phyloP scores from a whole-genome alignment of 2,329 filamentous ascomycete species.

The Aureobasidium sp. region DNA sequence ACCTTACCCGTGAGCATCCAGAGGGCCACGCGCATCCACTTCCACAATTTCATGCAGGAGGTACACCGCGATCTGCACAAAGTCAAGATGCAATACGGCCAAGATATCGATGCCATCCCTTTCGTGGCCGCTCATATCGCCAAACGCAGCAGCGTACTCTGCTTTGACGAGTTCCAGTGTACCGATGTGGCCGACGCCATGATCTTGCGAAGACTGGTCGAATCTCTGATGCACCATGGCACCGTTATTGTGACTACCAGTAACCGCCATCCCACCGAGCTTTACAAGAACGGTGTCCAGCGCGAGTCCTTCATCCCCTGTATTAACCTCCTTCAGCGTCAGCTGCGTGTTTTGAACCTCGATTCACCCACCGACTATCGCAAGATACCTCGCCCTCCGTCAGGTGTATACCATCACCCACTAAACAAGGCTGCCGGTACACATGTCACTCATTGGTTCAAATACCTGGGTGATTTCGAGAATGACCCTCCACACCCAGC shows the following conservation, averaged over 20 bases:
- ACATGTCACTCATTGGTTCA: conserved; percentile 93
- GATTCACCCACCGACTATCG: conserved; percentile 95
- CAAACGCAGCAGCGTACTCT: conserved; percentile 73
- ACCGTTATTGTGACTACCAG: conserved; percentile 93
- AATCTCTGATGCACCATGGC: conserved; percentile 91
- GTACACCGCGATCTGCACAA: conserved; percentile 85
- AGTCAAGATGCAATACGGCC: conserved; percentile 83
- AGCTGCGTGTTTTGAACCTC: conserved; percentile 84
- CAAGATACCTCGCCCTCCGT: conserved; percentile 87
- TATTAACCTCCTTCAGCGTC: conserved; percentile 80
- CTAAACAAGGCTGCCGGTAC: conserved; percentile 68
- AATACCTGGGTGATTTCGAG: conserved; percentile 79
- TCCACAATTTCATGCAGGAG: conserved; percentile 99
- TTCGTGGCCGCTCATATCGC: conserved; percentile 95
- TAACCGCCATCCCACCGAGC: conserved; percentile 89
- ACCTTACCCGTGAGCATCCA: conserved; percentile 74
- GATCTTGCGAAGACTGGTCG: conserved; percentile 82
- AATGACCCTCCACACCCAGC: conserved; percentile 68
- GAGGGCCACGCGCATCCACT: conserved; percentile 88
- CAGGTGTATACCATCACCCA: conserved; percentile 87
- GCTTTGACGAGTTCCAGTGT: conserved; percentile 98
- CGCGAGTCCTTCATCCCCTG: conserved; percentile 91
- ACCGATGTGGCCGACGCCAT: conserved; percentile 98
- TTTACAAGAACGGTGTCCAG: conserved; percentile 98
- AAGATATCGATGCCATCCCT: conserved; percentile 81